phyloP scores from a whole-genome alignment of 2,329 filamentous ascomycete species.

The Cladorrhinum sp. region DNA sequence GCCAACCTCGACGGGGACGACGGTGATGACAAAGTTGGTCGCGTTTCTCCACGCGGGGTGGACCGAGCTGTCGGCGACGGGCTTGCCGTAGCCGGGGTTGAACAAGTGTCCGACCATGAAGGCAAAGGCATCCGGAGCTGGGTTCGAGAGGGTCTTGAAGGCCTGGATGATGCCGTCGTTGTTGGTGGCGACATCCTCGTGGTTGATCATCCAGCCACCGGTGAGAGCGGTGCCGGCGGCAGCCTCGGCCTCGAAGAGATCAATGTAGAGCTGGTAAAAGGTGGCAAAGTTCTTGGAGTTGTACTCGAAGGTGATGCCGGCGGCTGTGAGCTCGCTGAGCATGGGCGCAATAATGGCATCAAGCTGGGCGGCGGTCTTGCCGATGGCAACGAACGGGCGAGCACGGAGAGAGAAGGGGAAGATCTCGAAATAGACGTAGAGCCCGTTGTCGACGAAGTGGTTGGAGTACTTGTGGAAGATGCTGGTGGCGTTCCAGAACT shows the following conservation, averaged over 20 bases:
- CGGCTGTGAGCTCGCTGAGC: conserved; percentile 32
- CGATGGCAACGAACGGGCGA: conserved; percentile 36
- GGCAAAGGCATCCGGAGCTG: conserved; percentile 28
- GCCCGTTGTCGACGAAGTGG: conserved; percentile 40
- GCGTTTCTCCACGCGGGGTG: conserved; percentile 39
- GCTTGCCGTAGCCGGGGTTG: conserved; percentile 34
- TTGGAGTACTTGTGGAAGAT: conserved; percentile 46
- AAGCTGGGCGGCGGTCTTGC: conserved; percentile 34
- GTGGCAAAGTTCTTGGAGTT: conserved; percentile 33
- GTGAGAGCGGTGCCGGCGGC: conserved; percentile 33
- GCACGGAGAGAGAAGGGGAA: conserved; percentile 37
- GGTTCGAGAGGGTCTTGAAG: conserved; percentile 32
- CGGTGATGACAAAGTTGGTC: conserved; percentile 35
- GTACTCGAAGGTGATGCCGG: conserved; percentile 32
- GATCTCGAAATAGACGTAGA: conserved; percentile 44
- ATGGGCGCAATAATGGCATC: conserved; percentile 34
- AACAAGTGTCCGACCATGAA: conserved; percentile 38
- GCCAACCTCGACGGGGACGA: conserved; percentile 32
- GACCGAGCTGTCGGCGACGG: conserved; percentile 36
- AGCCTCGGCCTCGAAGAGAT: conserved; percentile 37
- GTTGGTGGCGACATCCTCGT: conserved; percentile 36
- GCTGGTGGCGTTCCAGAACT: conserved; percentile 46
- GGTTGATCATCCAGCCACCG: conserved; percentile 39
- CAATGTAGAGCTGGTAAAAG: conserved; percentile 37
- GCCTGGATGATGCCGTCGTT: conserved; percentile 38